Percentiles rank a stretch among this genome's conserved stretches.
phyloP scores from a whole-genome alignment of 768 basidiomycete species.

The Pilatotrama ljubarskyi region DNA sequence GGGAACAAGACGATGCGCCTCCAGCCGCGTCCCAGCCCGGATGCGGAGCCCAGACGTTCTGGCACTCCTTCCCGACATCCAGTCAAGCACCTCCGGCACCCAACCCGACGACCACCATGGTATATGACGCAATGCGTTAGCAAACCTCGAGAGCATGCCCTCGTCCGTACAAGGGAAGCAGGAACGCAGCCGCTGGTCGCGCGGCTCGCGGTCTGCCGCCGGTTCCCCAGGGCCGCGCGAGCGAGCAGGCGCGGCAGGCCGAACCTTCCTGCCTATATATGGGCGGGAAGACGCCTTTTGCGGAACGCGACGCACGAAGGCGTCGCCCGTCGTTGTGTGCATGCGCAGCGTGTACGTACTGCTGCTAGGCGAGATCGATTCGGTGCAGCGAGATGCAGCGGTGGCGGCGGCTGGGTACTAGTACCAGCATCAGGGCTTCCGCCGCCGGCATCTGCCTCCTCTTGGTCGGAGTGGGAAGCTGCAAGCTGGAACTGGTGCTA shows the following conservation, averaged over 20 bases:
- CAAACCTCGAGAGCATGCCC: no score
- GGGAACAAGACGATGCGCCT: no score
- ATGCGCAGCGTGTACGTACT: neutral
- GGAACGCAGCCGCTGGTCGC: no score
- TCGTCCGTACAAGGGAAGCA: no score
- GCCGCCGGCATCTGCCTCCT: neutral
- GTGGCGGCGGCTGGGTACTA: neutral
- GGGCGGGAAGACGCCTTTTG: conserved; percentile 1
- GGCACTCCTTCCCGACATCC: no score
- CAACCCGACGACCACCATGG: no score
- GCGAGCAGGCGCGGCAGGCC: neutral
- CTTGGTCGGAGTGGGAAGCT: neutral
- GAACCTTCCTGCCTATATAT: conserved; percentile 20
- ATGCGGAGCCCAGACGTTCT: no score
- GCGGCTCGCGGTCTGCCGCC: neutral
- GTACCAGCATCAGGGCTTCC: no score
- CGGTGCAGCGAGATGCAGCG: neutral
- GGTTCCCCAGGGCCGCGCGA: neutral
- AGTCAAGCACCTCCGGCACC: no score
- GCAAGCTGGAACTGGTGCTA: neutral
- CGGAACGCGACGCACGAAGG: conserved; percentile 2
- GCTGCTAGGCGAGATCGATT: conserved; percentile 8
- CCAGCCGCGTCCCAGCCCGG: no score
- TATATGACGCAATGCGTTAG: no score
- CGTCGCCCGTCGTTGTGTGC: neutral